Conservation (phyloP, 1,284 basidiomycete species). For the Pyrrhoderma lamaoense region DNA sequence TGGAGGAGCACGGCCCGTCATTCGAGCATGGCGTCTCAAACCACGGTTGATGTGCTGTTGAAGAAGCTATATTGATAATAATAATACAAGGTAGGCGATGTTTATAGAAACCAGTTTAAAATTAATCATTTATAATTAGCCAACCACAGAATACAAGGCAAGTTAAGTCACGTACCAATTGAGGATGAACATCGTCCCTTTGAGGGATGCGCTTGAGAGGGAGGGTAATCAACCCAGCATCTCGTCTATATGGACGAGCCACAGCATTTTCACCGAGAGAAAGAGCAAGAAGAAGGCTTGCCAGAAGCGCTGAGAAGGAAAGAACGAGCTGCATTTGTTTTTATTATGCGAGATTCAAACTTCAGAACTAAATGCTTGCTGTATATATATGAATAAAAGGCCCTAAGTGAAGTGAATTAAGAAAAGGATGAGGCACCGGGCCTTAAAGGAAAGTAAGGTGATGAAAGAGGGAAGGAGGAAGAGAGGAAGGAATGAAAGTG, state of each 20-base stretch:
- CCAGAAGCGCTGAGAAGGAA: slow-evolving; percentile 47
- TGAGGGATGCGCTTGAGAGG: slow-evolving; percentile 45
- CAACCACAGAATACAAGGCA: not conserved
- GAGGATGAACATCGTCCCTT: slow-evolving; percentile 46
- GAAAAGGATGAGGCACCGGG: slow-evolving; percentile 14
- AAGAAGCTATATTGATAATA: slow-evolving; percentile 39
- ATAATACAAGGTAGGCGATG: not conserved
- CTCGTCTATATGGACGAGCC: slow-evolving; percentile 22
- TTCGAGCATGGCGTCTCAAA: slow-evolving; percentile 57
- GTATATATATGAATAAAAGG: not conserved
- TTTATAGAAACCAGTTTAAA: slow-evolving; percentile 7
- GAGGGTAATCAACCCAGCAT: slow-evolving; percentile 42
- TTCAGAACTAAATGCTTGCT: slow-evolving; percentile 4
- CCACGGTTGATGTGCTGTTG: slow-evolving; percentile 69
- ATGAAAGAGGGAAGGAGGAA: slow-evolving; percentile 1
- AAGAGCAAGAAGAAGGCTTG: slow-evolving; percentile 42
- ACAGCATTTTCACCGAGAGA: slow-evolving; percentile 21
- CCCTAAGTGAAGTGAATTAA: slow-evolving; percentile 1
- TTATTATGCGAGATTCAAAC: slow-evolving; percentile 3
- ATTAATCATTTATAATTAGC: not conserved
- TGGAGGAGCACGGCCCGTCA: slow-evolving; percentile 53
- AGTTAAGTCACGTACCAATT: slow-evolving; percentile 43
- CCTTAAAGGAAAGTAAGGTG: slow-evolving; percentile 8
- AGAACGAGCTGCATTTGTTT: slow-evolving; percentile 41
- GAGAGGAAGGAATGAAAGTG: not conserved